Evolutionary conservation across 169 alveolate genomes (phyloP).

Genomic region (Eimeria zaria): DNA sequence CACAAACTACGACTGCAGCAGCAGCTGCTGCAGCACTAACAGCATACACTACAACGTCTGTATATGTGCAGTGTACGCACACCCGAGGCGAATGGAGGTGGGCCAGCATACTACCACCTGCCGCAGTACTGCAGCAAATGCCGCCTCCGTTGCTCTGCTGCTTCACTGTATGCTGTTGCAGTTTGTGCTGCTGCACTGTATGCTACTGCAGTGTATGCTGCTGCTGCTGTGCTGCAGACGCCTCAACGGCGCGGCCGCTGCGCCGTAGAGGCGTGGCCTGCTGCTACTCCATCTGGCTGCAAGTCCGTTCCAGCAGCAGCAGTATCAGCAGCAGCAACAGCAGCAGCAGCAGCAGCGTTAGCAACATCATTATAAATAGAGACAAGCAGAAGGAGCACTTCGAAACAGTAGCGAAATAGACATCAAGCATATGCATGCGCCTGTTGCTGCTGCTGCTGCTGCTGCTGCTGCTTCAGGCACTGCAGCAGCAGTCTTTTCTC

Average conservation of each 20-base stretch:
- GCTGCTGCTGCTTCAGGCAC: not conserved
- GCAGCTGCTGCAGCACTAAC: not conserved
- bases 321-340: not conserved
- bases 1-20: not conserved
- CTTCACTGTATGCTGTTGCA: not conserved
- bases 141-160: not conserved
- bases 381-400: not conserved
- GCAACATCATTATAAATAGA: not conserved
- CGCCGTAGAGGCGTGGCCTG: conserved; percentile 17
- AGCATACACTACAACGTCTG: not conserved
- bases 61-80: not conserved
- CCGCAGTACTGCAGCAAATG: not conserved
- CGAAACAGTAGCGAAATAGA: not conserved
- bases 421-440: not conserved
- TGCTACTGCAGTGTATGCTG: conserved; percentile 1
- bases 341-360: conserved; percentile 10
- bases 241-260: conserved; percentile 11
- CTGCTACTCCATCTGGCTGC: not conserved
- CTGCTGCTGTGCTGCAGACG: conserved; percentile 10
- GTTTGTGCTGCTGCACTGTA: not conserved
- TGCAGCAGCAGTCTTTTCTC: not conserved
- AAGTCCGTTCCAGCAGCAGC: not conserved
- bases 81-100: not conserved
- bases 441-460: not conserved
- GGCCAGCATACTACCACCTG: not conserved